Conservation (phyloP, 805 yeast genomes). For the Pichia exigua region DNA sequence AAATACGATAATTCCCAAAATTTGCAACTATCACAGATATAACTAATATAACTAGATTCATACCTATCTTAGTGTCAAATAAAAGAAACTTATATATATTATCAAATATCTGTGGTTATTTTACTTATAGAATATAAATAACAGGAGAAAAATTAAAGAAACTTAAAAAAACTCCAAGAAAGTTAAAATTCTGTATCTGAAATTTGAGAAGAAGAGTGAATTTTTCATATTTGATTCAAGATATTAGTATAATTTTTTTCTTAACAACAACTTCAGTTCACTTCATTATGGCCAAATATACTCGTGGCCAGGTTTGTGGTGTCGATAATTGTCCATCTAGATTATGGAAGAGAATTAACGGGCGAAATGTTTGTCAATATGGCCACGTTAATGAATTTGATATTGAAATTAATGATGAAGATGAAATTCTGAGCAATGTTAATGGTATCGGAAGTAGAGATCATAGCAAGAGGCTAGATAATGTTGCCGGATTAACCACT, state of each 20-base stretch:
- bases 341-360: slow-evolving; percentile 65
- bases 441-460: slow-evolving; percentile 51
- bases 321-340: slow-evolving; percentile 81
- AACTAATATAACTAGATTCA: background rate
- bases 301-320: slow-evolving; percentile 80
- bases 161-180: too few species aligned
- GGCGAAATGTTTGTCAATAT: slow-evolving; percentile 75
- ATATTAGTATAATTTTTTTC: too few species aligned
- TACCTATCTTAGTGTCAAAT: background rate
- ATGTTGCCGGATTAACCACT: slow-evolving; percentile 36
- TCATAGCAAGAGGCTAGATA: slow-evolving; percentile 44
- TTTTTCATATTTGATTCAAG: background rate
- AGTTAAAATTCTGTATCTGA: background rate
- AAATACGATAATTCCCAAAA: background rate
- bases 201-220: too few species aligned
- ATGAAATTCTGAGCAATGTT: slow-evolving; percentile 39
- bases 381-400: slow-evolving; percentile 87
- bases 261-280: background rate
- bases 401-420: slow-evolving; percentile 73
- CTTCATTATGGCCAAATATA: slow-evolving; percentile 18
- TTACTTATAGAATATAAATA: too few species aligned
- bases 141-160: too few species aligned
- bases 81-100: too few species aligned
- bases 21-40: background rate
- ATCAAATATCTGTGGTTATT: too few species aligned